Evolutionary conservation across 305 asterid species (phyloP).

Genomic region (Solanum hybrid): DNA sequence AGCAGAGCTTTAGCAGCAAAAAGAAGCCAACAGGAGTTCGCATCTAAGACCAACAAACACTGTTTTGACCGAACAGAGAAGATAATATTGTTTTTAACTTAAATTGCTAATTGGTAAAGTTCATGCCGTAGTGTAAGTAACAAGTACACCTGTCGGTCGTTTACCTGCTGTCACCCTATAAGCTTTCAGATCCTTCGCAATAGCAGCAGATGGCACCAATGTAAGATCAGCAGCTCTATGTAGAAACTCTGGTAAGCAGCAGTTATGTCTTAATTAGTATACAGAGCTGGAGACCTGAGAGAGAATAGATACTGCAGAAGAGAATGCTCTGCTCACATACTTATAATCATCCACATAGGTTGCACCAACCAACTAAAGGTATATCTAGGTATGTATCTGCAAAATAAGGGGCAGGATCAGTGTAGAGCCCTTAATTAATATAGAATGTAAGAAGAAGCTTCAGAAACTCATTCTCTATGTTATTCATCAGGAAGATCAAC

Average conservation of each 20-base stretch:
- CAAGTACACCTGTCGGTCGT: neutral
- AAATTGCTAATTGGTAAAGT: neutral
- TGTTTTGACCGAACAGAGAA: neutral
- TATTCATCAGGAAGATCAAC: neutral
- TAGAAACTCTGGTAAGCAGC: conserved; percentile 60
- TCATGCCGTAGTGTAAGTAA: neutral
- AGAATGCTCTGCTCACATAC: conserved; percentile 32
- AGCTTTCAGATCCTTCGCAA: conserved; percentile 79
- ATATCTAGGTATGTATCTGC: conserved; percentile 94
- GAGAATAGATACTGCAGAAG: neutral
- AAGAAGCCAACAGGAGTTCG: neutral
- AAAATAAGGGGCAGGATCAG: conserved; percentile 25
- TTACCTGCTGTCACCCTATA: conserved; percentile 82
- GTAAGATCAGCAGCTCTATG: conserved; percentile 98
- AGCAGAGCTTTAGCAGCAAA: neutral
- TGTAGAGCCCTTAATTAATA: conserved; percentile 1
- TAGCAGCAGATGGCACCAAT: conserved; percentile 93
- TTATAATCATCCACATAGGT: conserved; percentile 93
- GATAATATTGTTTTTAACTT: neutral
- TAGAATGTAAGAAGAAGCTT: neutral
- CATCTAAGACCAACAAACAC: neutral
- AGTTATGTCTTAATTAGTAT: neutral
- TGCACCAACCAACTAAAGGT: conserved; percentile 91
- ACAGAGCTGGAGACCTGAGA: conserved; percentile 2
- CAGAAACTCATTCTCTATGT: neutral